Evolutionary conservation across 1,284 basidiomycete species (phyloP), one percentile per base, ranked within the genome.

Genomic region (Papiliotrema flavescens): DNA sequence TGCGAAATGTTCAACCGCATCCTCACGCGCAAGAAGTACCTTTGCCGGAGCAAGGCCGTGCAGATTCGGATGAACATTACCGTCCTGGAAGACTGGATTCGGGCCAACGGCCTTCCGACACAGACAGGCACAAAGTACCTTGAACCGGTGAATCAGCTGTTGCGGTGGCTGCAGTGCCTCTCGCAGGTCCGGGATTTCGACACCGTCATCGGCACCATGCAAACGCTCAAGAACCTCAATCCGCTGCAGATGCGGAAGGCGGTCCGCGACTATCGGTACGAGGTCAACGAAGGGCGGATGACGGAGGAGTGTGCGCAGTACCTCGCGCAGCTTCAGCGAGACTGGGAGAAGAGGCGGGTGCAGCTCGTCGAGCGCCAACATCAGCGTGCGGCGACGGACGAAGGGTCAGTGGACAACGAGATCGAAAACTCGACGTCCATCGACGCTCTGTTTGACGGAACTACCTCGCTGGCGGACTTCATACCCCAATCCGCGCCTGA

Each of bases 1-100:
- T 78, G 90, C 74, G 95, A 98, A 78, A 82, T 91, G 32, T 98
- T 98, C 79, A 98, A 98, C 75, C 86, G 94, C 32, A 83, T 97
- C 37, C 78, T 97, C 32, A 90, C 88, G 2, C 82, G 92, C 51
- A 93, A 92, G 76, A 95, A 93, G 71, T 95, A 92, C 70, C 78
- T 98, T 0, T 98, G 95, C 76, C 84, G 95, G 80, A 90, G 80
- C 57, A 84, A 89, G 65, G 94, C 96, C 1, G 80, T 90, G 55
- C 93, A 97, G 72, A 90, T 98, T 60, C 83, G 85, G 49, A 84
- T 94, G 82, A 98, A 97, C 74, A 76, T 97, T 39, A 83, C 84
- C 17, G 83, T 82, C 3, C 77, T 98, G 20, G 93, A 98, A 71
- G 92, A 97, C 64, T 98, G 96, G 95, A 84, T 92, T 26, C 83